Evolutionary conservation across 768 basidiomycete species (phyloP).

Genomic region (Macrolepiota fuliginosa): DNA sequence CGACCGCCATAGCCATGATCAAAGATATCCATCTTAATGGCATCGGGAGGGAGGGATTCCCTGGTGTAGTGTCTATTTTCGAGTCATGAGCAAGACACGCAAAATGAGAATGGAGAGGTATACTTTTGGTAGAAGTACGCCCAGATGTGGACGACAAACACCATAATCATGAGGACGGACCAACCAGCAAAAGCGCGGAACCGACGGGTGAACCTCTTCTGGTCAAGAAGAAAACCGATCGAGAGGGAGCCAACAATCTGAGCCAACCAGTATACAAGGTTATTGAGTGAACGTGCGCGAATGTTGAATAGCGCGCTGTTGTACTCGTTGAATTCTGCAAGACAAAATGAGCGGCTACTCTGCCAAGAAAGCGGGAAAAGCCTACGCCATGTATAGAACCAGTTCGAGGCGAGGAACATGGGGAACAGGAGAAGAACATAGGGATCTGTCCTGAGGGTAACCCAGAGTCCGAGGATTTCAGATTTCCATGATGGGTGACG

Average conservation of each 20-base stretch:
- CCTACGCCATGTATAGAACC: slow-evolving; percentile 84
- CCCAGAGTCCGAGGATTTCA: slow-evolving; percentile 67
- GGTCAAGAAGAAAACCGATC: slow-evolving; percentile 70
- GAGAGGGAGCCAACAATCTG: slow-evolving; percentile 73
- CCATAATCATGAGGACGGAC: slow-evolving; percentile 60
- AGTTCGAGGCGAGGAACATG: slow-evolving; percentile 81
- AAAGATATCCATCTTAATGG: slow-evolving; percentile 56
- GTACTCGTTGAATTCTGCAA: slow-evolving; percentile 71
- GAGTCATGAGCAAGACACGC: background rate
- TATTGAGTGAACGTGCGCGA: slow-evolving; percentile 72
- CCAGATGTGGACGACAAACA: slow-evolving; percentile 75
- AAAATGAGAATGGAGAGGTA: slow-evolving; percentile 14
- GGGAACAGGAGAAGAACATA: slow-evolving; percentile 74
- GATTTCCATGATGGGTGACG: slow-evolving; percentile 75
- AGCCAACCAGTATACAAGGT: slow-evolving; percentile 75
- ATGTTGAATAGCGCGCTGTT: slow-evolving; percentile 78
- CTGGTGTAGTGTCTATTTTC: slow-evolving; percentile 59
- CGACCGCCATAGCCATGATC: slow-evolving; percentile 52
- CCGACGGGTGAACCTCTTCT: slow-evolving; percentile 51
- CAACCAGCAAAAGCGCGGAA: slow-evolving; percentile 70
- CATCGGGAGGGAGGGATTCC: slow-evolving; percentile 34
- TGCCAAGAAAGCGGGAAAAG: background rate
- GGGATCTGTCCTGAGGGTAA: slow-evolving; percentile 68
- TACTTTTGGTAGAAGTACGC: slow-evolving; percentile 73
- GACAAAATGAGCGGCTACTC: background rate